Conservation (phyloP, 768 basidiomycete species). For the Boletus patriciae region DNA sequence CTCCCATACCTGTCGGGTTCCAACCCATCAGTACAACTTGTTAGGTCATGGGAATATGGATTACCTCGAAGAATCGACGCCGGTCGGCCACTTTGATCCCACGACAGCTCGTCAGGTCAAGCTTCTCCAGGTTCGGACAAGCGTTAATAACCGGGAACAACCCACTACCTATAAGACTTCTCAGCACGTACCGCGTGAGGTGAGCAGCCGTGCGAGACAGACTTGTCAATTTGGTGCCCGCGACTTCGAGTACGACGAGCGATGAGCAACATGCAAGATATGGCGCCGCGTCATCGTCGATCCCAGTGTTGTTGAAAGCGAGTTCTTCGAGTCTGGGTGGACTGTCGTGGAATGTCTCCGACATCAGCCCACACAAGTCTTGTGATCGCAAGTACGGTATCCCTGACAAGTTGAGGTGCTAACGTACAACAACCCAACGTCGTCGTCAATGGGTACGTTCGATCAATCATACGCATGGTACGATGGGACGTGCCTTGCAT, state of each 20-base stretch:
- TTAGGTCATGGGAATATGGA: not conserved
- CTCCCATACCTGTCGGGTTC: conserved; percentile 26
- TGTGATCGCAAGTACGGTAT: conserved; percentile 50
- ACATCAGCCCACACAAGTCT: conserved; percentile 51
- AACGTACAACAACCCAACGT: not conserved
- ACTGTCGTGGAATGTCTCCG: conserved; percentile 7
- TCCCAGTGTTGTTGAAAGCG: conserved; percentile 56
- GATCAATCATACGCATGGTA: not conserved
- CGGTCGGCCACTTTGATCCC: conserved; percentile 59
- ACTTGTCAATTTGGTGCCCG: conserved; percentile 63
- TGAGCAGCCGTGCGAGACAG: conserved; percentile 17
- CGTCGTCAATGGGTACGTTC: not conserved
- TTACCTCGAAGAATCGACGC: conserved; percentile 64
- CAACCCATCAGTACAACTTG: not conserved
- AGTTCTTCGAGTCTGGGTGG: conserved; percentile 48
- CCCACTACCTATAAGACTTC: conserved; percentile 44
- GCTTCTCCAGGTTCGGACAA: conserved; percentile 49
- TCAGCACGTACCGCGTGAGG: not conserved
- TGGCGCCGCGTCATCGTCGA: conserved; percentile 56
- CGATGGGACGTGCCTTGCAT: conserved; percentile 48
- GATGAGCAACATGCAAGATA: conserved; percentile 53
- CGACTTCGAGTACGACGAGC: conserved; percentile 51
- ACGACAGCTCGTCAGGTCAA: conserved; percentile 69
- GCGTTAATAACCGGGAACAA: conserved; percentile 58
- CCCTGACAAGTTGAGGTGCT: conserved; percentile 62